These are phyloP conservation scores for Candida ovalis DNA, from an alignment of 805 yeast species.

Conservation along the genomic window DNA sequence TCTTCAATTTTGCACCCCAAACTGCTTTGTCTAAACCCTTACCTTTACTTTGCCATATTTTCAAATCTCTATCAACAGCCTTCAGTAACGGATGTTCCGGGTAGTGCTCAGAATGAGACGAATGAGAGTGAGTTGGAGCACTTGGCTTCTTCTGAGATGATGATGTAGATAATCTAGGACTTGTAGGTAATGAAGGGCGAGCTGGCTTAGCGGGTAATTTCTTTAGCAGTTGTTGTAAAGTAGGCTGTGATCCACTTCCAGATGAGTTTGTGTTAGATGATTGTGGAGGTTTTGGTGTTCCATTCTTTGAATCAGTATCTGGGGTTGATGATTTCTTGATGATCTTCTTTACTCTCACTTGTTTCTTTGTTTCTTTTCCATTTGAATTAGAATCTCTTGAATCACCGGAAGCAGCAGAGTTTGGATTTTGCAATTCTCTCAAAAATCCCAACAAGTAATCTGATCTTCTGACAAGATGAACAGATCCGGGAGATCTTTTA, in stretches of 20 bases:
- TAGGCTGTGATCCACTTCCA: slow-evolving; percentile 12
- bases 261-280: slow-evolving; percentile 7
- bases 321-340: slow-evolving; percentile 24
- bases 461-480: slow-evolving; percentile 86
- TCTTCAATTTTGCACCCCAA: slow-evolving; percentile 30
- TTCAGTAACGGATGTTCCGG: slow-evolving; percentile 21
- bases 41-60: slow-evolving; percentile 30
- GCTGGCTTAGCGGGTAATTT: slow-evolving; percentile 12
- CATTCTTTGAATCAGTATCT: slow-evolving; percentile 15
- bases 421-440: slow-evolving; percentile 37
- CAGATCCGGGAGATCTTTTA: slow-evolving; percentile 84
- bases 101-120: not conserved
- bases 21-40: slow-evolving; percentile 30
- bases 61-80: slow-evolving; percentile 28
- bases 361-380: slow-evolving; percentile 16
- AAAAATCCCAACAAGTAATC: slow-evolving; percentile 78
- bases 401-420: not conserved
- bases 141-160: slow-evolving; percentile 4
- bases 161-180: slow-evolving; percentile 1
- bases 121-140: slow-evolving; percentile 12
- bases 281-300: slow-evolving; percentile 9
- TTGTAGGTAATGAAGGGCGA: slow-evolving; percentile 1
- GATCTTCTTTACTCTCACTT: slow-evolving; percentile 20
- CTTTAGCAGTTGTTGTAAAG: slow-evolving; percentile 20
- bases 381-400: slow-evolving; percentile 6